Evolutionary conservation across 1,284 basidiomycete species (phyloP), one percentile per base, ranked within the genome.

Genomic region (Moesziomyces globuligerus): DNA sequence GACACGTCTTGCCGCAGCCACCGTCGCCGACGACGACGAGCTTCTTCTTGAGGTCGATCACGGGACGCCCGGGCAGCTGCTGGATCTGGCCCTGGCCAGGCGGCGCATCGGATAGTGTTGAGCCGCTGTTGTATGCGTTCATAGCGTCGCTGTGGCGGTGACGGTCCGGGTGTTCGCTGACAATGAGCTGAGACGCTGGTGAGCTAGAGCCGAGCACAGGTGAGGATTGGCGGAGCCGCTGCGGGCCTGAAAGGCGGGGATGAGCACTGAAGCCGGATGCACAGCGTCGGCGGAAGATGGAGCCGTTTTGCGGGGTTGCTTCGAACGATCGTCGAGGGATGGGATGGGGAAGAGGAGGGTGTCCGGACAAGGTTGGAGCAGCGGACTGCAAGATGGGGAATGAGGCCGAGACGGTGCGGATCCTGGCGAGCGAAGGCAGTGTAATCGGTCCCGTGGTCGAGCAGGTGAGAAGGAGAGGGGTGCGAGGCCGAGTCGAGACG

Each of bases 1-100:
- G 62, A 50, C 87, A 94, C 42, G 93, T 95, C 87, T 94, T 93
- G 75, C 87, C 87, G 72, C 86, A 87, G 85, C 87, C 86, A 94
- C 98, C 82, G 83, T 88, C 5, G 81, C 84, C 26, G 87, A 94
- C 54, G 94, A 98, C 85, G 84, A 81, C 78, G 39, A 81, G 76
- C 51, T 80, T 81, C 59, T 80, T 80, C 42, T 75, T 76, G 44
- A 74, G 60, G 29, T 73, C 74, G 52, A 79, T 76, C 20, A 69
- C 59, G 11, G 74, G 72, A 11, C 74, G 55, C 17, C 73, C 75
- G 32, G 74, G 67, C 6, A 52, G 46, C 17, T 66, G 66, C 26
- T 58, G 54, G 44, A 69, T 58, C 5, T 58, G 55, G 7, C 69
- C 69, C 48, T 72, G 69, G 8, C 69, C 69, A 7, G 69, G 69